Evolutionary conservation across 495 filamentous ascomycete genomes (phyloP), one percentile per base, ranked within the genome.

Genomic region (Tetracladium marchalianum): DNA sequence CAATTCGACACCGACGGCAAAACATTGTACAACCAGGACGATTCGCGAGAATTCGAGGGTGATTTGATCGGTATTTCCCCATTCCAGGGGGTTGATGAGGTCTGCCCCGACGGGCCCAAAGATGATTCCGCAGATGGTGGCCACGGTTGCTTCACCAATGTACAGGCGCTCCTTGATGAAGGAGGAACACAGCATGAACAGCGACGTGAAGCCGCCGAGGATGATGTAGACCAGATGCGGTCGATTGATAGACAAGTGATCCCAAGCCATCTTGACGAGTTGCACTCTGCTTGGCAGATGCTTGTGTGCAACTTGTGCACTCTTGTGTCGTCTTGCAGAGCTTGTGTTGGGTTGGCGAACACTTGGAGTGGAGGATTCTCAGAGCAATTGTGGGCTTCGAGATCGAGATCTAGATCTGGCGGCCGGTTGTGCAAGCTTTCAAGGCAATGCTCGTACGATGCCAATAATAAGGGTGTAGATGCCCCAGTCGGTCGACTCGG

Each of bases 151-250:
- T 76, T 99, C 93, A 55, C 93, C 93, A 47, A 99, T 97, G 68
- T 99, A 99, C 45, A 99, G 76, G 56, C 85, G 82, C 69, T 99
- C 93, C 73, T 99, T 99, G 64, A 99, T 90, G 63, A 97, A 81
- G 39, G 92, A 83, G 35, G 92, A 97, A 64, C 87, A 93, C 38
- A 99, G 71, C 93, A 99, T 99, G 70, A 99, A 99, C 55, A 99
- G 71, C 43, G 84, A 87, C 44, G 93, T 97, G 69, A 99, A 99
- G 56, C 92, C 93, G 53, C 93, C 93, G 34, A 99, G 71, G 66
- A 99, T 96, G 69, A 94, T 87, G 65, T 99, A 99, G 36, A 93
- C 93, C 85, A 95, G 62, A 73, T 99, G 93, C 49, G 93, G 87
- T 72, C 82, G 84, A 61, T 94, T 95, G 70, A 97, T 80, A 43